A percentile compares a stretch with the other conserved stretches of the same genome.
phyloP scores from a whole-genome alignment of 129 eudicot species.

The carrot (Daucus carota) region DNA sequence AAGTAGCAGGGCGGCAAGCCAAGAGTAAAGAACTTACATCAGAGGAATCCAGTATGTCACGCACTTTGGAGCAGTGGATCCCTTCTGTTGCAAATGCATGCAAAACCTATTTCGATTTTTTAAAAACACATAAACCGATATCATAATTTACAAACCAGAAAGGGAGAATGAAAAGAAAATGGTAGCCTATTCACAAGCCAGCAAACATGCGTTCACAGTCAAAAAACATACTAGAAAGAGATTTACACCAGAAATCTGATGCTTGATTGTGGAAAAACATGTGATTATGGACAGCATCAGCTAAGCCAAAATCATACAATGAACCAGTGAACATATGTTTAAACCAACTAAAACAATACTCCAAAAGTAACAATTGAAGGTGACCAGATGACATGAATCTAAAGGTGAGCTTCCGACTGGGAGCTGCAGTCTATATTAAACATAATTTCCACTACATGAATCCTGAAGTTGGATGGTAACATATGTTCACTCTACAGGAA shows the following conservation, averaged over 20 bases:
- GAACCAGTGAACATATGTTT: not conserved
- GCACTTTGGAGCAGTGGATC: conserved; percentile 80
- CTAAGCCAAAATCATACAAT: not conserved
- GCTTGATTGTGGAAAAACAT: not conserved
- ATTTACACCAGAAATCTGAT: not conserved
- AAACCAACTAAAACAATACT: not conserved
- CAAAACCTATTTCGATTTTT: conserved; percentile 52
- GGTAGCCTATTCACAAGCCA: not conserved
- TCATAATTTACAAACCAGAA: not conserved
- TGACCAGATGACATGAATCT: not conserved
- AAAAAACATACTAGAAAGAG: not conserved
- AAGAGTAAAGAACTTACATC: conserved; percentile 62
- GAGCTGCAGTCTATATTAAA: not conserved
- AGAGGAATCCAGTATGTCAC: conserved; percentile 73
- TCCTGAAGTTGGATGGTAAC: not conserved
- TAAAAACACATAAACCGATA: not conserved
- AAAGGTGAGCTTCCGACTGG: not conserved
- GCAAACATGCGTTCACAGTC: conserved; percentile 2
- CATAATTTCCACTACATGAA: not conserved
- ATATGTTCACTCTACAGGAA: not conserved
- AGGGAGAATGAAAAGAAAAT: not conserved
- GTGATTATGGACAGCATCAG: not conserved
- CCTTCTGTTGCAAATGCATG: conserved; percentile 98
- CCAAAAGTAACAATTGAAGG: not conserved
- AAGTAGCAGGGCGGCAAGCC: not conserved